Base-by-base conservation (phyloP, 2,329 filamentous ascomycete species). In the Apiospora rasikravindrae region DNA sequence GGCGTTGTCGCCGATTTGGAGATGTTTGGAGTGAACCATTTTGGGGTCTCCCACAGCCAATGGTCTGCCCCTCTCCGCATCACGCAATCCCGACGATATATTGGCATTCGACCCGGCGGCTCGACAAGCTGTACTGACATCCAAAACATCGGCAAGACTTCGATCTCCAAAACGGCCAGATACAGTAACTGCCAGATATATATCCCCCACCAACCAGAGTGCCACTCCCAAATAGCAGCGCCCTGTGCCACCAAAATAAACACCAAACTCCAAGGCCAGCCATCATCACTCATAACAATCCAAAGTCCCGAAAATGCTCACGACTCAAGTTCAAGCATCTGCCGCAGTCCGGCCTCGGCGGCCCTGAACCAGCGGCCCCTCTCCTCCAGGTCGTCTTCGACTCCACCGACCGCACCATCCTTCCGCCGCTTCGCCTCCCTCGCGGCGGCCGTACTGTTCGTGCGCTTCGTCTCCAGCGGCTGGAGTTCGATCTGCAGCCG, bases 301-400 rank as follows among this genome's bases (percentile, higher is more conserved):
- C 26, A 2, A 6, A 6, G 19, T 22, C 51, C 14, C 16, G 49
- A 53, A 37, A n/a, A 37, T n/a, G 8, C 22, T n/a, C 22, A 64
- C 2, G 57, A 64, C 14, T 75, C 72, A 24, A 90, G 84, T 75
- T 91, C 89, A 76, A 94, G 79, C 82, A 93, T 89, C 72, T 88
- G 86, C 78, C 84, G 89, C 80, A 95, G 80, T 16, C 86, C 87
- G 11, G 84, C 83, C 78, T 94, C 92, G n/a, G 89, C 90, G 24
- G 91, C 91, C 75, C 89, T 88, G 82, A 91, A 90, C 93, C 93
- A 96, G 75, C 93, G 86, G 7, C 92, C 93, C 76, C 90, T 88
- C 81, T 93, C 91, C 80, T 95, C 93, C 44, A 95, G 81, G 77
- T 95, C 92, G 77, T 94, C 93, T 22, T 89, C 89, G 57, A 90